Conservation (phyloP, 768 basidiomycete species). For the Pholiota conissans region DNA sequence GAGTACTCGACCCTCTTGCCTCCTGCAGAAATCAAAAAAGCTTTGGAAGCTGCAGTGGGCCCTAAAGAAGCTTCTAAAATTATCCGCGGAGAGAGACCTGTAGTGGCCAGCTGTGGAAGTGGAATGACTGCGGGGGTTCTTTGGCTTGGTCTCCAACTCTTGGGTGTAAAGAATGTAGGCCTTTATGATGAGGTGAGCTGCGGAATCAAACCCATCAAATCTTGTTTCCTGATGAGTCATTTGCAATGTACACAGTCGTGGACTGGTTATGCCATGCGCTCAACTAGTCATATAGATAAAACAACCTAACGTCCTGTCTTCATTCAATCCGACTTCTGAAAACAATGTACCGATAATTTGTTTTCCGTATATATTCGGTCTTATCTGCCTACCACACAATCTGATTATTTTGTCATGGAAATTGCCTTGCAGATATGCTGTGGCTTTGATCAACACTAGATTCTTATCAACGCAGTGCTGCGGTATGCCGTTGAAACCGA, state of each 20-base stretch:
- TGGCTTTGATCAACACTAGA: background rate
- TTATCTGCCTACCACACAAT: background rate
- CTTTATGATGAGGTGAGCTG: constrained; percentile 89
- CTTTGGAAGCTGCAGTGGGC: constrained; percentile 66
- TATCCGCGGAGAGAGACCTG: constrained; percentile 55
- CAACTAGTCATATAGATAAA: constrained; percentile 73
- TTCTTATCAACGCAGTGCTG: background rate
- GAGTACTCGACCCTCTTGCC: constrained; percentile 64
- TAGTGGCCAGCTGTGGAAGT: constrained; percentile 87
- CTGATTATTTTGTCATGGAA: background rate
- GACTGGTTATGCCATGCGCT: constrained; percentile 87
- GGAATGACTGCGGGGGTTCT: constrained; percentile 97
- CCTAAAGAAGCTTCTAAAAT: constrained; percentile 53
- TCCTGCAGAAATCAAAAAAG: constrained; percentile 54
- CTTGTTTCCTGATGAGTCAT: constrained; percentile 5
- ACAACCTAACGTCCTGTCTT: constrained; percentile 6
- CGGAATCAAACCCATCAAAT: constrained; percentile 2
- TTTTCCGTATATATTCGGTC: background rate
- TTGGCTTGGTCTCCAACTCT: constrained; percentile 85
- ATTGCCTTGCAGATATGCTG: background rate
- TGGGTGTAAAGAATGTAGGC: constrained; percentile 61
- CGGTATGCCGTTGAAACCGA: background rate
- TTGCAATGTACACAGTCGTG: constrained; percentile 71
- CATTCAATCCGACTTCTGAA: too few relatives aligned
- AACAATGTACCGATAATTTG: background rate